Evolutionary conservation across 306 rosid genomes (phyloP), one percentile per base, ranked within the genome.

Genomic region (Vigna angularis): DNA sequence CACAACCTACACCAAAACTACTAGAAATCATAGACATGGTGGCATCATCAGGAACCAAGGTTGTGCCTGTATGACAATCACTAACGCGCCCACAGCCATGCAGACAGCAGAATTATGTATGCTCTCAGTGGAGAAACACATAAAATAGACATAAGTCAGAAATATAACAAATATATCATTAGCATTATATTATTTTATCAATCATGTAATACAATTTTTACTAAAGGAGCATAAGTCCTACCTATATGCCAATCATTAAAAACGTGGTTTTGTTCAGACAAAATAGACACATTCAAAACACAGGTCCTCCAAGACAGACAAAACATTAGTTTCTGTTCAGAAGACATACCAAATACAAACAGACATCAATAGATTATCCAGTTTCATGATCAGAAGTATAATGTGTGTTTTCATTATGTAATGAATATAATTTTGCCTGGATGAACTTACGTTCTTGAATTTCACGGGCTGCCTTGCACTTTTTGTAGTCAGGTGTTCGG

Each of bases 371-470:
- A 36, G 64, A 50, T 55, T 57, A 68, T 13, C 9, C 18, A 32
- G 26, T 50, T 62, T 40, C 58, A 78, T 32, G 0, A 34, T 16
- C 48, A 47, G 56, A 64, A 63, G 6, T 72, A 6, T 1, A 1
- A 4, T 28, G 32, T 28, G 32, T 28, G 4, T 28, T 3, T 28
- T 28, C 4, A 30, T 30, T 4, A 30, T 30, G 5, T 30, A 30
- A 30, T 56, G 22, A 58, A 78, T 32, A 16, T 57, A n/a, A 49
- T 42, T 26, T 12, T 18, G 48, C 73, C 67, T 48, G 4, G 22
- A 78, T 36, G 32, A 75, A 76, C 96, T 89, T 89, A 93, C 98
- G 83, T 76, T 91, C 90, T 87, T 50, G 91, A 81, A 93, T 93
- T 84, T 93, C 90, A 16, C 70, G 57, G 26, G 98, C 86, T 36